Evolutionary conservation across 768 basidiomycete genomes (phyloP).

Genomic region (Trametes villosa): DNA sequence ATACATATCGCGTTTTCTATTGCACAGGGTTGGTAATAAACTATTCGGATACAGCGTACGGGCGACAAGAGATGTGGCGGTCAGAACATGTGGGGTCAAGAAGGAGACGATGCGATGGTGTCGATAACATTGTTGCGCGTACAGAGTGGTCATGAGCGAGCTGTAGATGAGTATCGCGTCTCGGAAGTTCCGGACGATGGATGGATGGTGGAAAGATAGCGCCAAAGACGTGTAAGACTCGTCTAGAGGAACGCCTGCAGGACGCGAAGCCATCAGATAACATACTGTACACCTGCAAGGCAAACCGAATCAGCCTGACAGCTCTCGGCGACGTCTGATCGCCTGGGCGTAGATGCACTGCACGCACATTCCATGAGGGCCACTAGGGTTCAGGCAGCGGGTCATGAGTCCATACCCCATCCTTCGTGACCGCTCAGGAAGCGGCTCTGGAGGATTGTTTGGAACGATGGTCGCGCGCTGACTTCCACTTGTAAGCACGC

Average conservation of each 20-base stretch:
- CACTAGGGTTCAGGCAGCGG: background rate
- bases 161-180: constrained; percentile 22
- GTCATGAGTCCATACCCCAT: constrained; percentile 55
- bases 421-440: constrained; percentile 82
- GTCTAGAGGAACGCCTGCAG: constrained; percentile 16
- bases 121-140: constrained; percentile 21
- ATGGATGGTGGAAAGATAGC: constrained; percentile 23
- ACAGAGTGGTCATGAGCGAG: constrained; percentile 21
- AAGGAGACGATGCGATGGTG: constrained; percentile 20
- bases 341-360: constrained; percentile 3
- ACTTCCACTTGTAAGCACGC: constrained; percentile 86
- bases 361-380: constrained; percentile 28
- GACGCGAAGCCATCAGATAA: constrained; percentile 30
- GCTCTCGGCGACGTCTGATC: constrained; percentile 22
- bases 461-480: constrained; percentile 81
- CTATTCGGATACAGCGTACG: constrained; percentile 18
- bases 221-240: constrained; percentile 17
- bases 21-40: constrained; percentile 13
- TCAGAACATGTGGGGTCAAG: constrained; percentile 11
- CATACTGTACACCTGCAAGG: constrained; percentile 22
- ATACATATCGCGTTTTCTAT: constrained; percentile 17
- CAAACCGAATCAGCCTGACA: constrained; percentile 18
- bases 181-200: constrained; percentile 16
- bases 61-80: constrained; percentile 10
- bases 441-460: constrained; percentile 74